phyloP scores from a whole-genome alignment of 495 filamentous ascomycete genomes.

The Parmelia sp. region DNA sequence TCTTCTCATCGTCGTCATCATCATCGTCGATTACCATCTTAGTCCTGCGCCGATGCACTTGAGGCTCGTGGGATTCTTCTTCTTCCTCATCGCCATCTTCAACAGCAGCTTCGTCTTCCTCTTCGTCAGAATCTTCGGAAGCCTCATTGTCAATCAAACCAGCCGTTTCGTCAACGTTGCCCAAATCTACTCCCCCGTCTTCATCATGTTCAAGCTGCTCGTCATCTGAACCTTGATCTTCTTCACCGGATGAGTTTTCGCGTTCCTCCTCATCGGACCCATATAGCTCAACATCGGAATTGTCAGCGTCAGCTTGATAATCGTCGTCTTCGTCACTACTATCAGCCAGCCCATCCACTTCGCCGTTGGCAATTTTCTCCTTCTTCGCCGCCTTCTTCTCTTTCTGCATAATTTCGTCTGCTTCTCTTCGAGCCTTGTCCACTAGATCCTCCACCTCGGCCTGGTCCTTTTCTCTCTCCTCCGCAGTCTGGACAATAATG shows the following conservation, averaged over 20 bases:
- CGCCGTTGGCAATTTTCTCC: conserved; percentile 45
- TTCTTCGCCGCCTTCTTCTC: conserved; percentile 67
- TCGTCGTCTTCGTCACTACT: conserved; percentile 58
- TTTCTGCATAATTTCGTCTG: conserved; percentile 65
- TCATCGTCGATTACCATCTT: conserved; percentile 45
- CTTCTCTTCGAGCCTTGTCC: conserved; percentile 74
- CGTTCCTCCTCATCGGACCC: conserved; percentile 44
- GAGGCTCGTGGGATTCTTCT: conserved; percentile 26
- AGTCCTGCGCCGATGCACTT: conserved; percentile 35
- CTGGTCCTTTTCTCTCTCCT: conserved; percentile 74
- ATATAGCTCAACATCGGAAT: conserved; percentile 49
- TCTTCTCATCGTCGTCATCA: conserved; percentile 38
- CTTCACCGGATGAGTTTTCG: conserved; percentile 25
- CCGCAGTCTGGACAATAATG: conserved; percentile 73
- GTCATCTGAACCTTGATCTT: conserved; percentile 32
- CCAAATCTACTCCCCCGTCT: conserved; percentile 37
- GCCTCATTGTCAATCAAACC: conserved; percentile 30
- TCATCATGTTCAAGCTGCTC: conserved; percentile 41
- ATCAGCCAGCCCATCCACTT: conserved; percentile 41
- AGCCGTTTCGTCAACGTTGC: conserved; percentile 36
- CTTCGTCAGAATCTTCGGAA: conserved; percentile 35
- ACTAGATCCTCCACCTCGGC: conserved; percentile 81
- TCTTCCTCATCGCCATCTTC: conserved; percentile 40
- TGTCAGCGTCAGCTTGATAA: conserved; percentile 49
- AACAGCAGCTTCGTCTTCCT: conserved; percentile 37